Base-by-base conservation (phyloP, 352 stramenopile genomes). In the Globisporangium nagaii region DNA sequence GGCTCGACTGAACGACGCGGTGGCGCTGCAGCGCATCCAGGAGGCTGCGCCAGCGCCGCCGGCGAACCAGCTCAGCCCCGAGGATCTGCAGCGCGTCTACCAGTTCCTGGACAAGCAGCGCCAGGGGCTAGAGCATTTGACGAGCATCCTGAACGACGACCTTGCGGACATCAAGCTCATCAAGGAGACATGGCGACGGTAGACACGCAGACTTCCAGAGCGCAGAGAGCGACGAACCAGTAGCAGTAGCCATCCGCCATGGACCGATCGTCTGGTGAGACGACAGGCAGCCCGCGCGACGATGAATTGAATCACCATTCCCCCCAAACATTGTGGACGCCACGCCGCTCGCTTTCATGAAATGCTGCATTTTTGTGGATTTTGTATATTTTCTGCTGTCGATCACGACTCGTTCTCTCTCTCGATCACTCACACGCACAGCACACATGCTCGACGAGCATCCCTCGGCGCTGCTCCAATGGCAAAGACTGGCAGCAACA, bases 81-180 rank as follows among this genome's bases (percentile, higher is more conserved):
- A 86, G 24, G 82, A 95, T 47, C 47, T 93, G 35, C 73, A 90
- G 61, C 75, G 73, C 49, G 65, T 95, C 25, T 89, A 87, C 55
- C 70, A 89, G 82, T 83, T 95, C 57, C 58, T 95, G 44, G 78
- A 95, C 62, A 88, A 91, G 62, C 84, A 95, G 53, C 78, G 84
- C 46, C 82, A 95, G 57, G 82, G 84, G 0, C 60, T 95, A 4
- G 84, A 95, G 57, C 82, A 91, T 62, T 37, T 95, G 54, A 90
- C 84, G 19, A 86, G 63, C 49, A 79, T 93, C 30, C 60, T 95
- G 31, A 90, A 91, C 65, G 82, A 95, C 39, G 84, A 93, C 59
- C 67, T 95, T 13, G 82, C 74, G 27, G 84, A 93, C 58, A 89
- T 95, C 43, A 75, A 95, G 60, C 76, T 95, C 51, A 93, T 95